These are phyloP conservation scores for Starmera pachycereana DNA, from an alignment of 805 yeast genomes.

Conservation along the genomic window DNA sequence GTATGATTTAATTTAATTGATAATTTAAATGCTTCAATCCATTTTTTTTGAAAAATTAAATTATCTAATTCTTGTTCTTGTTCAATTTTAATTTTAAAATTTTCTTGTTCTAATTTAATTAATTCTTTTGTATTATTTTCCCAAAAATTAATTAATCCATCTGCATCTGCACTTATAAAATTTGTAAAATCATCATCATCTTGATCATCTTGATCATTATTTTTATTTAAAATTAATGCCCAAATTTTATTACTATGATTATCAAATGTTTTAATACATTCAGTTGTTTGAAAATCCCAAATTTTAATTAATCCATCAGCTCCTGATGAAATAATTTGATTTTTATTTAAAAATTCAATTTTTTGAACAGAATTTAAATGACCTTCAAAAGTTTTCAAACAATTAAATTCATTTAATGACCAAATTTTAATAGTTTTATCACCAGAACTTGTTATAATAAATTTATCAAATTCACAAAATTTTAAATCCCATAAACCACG, in stretches of 20 bases:
- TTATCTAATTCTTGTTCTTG: conserved; percentile 83
- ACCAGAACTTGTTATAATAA: conserved; percentile 78
- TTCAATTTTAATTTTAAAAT: conserved; percentile 52
- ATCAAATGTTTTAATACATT: conserved; percentile 75
- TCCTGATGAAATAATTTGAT: conserved; percentile 64
- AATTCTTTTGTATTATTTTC: conserved; percentile 75
- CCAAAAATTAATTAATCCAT: conserved; percentile 88
- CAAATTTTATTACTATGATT: conserved; percentile 93
- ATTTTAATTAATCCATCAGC: conserved; percentile 92
- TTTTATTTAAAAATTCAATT: conserved; percentile 54
- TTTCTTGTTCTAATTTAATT: conserved; percentile 37
- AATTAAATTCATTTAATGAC: conserved; percentile 71
- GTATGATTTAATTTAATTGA: conserved; percentile 88
- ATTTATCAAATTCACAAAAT: conserved; percentile 72
- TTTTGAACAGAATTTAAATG: conserved; percentile 89
- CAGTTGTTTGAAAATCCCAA: conserved; percentile 77
- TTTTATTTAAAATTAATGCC: conserved; percentile 64
- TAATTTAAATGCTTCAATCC: conserved; percentile 80
- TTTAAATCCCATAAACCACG: conserved; percentile 91
- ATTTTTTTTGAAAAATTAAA: conserved; percentile 58
- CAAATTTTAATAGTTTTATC: conserved; percentile 86
- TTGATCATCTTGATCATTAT: conserved; percentile 37
- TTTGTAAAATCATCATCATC: too few species aligned
- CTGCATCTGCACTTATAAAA: conserved; percentile 87
- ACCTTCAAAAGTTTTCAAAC: conserved; percentile 82